Evolutionary conservation across 129 eudicot genomes (phyloP).

Genomic region (Dittrichia graveolens): DNA sequence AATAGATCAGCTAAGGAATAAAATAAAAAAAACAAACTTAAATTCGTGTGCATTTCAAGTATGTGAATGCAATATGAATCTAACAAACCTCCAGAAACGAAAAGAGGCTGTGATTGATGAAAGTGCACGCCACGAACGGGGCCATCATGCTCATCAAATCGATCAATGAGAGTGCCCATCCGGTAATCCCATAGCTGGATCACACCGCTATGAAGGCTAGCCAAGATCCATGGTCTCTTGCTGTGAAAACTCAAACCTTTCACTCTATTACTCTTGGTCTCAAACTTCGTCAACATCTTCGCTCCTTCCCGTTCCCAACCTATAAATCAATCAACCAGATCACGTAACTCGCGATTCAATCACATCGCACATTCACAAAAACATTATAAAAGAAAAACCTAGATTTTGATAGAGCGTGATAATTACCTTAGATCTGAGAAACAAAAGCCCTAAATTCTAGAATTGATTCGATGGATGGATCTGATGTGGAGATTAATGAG

Average conservation of each 20-base stretch:
- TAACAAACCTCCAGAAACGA: conserved; percentile 76
- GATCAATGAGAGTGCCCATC: conserved; percentile 85
- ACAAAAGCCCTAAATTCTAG: conserved; percentile 10
- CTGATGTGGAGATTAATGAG: conserved; percentile 21
- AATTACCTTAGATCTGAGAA: conserved; percentile 27
- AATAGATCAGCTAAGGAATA: conserved; percentile 21
- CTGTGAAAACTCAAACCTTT: conserved; percentile 50
- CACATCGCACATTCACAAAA: neutral
- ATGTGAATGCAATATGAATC: conserved; percentile 3
- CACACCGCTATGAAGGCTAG: conserved; percentile 48
- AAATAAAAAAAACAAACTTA: conserved; percentile 14
- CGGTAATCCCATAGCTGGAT: conserved; percentile 64
- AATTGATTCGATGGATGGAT: conserved; percentile 5
- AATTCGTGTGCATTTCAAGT: conserved; percentile 4
- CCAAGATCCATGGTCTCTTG: conserved; percentile 50
- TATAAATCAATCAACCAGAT: conserved; percentile 27
- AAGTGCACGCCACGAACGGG: conserved; percentile 91
- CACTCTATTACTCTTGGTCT: conserved; percentile 45
- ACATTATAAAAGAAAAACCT: conserved; percentile 29
- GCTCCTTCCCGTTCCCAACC: neutral
- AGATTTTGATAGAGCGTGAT: conserved; percentile 17
- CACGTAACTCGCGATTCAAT: conserved; percentile 17
- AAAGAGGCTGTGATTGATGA: conserved; percentile 82
- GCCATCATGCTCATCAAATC: conserved; percentile 81
- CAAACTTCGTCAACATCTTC: conserved; percentile 41